Base-by-base conservation (phyloP, 2,329 filamentous ascomycete genomes). In the Periglandula ipomoeae region DNA sequence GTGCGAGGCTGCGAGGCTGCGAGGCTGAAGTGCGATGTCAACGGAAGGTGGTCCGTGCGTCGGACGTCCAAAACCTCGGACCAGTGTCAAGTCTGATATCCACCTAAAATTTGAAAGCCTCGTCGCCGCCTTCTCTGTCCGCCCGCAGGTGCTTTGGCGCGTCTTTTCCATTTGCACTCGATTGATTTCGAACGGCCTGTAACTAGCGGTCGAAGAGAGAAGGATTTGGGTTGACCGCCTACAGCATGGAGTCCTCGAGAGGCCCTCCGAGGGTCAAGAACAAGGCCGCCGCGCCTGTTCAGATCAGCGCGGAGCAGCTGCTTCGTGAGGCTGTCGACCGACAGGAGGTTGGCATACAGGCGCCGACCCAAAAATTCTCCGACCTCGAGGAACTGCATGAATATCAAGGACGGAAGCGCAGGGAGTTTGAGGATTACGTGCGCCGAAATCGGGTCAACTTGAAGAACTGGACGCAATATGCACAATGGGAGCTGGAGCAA, bases 401-500 rank as follows among this genome's bases (percentile, higher is more conserved):
- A 69, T 95, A 87, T 68, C 93, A 98, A 69, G 91, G 90, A 48
- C 82, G 93, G 55, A 97, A 97, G 72, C 79, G 93, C 58, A 93
- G 90, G 67, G 93, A 95, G 62, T 98, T 95, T 59, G 93, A 98
- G 70, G 88, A 95, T 73, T 97, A 97, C 84, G 88, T 97, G 52
- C 84, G 89, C 55, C 86, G 93, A 55, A 97, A 97, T 64, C 75
- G 91, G 61, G 78, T 96, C 64, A 95, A 94, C 63, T 89, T 97
- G 78, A 95, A 95, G 74, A 97, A 97, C 69, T 98, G 93, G 93
- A 89, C 93, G 78, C 87, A 90, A 61, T 98, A 98, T 75, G 91
- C 93, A 49, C 81, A 87, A 58, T 98, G 90, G 88, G 93, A 98
- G 72, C 77, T 97, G 52, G 91, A 98, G 65, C 93, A 98, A 70